Evolutionary conservation across 2,329 filamentous ascomycete species (phyloP), one percentile per base, ranked within the genome.

Genomic region (Aspergillus caelatus): DNA sequence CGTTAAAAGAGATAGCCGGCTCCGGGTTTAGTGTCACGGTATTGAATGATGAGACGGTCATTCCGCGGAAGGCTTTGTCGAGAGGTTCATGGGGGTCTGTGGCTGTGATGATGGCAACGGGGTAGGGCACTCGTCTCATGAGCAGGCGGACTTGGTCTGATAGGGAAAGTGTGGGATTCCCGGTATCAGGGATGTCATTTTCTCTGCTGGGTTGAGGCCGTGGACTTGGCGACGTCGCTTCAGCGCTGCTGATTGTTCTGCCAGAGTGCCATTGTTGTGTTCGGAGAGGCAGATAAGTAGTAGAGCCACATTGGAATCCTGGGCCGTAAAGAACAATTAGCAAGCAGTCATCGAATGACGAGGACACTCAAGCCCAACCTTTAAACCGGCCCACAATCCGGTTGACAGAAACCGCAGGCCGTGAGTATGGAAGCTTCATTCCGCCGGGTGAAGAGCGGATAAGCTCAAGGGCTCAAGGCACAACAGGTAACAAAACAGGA

Each of bases 41-140:
- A 64, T 78, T 87, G 74, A 89, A 84, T 1, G 86, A 89, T 3
- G 87, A 89, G 36, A 89, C 83, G 10, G 86, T 88, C 68, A 87
- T 85, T 48, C 83, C 85, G 41, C 81, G 78, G 65, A 79, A 80
- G 14, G 71, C 70, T 46, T 68, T 63, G 28, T 72, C 63, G 54
- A 67, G 46, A n/a, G 65, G 65, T 21, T 69, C 68, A 34, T 70
- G 69, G 41, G 77, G 75, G 34, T 79, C 74, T 19, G 77, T 80
- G 61, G 79, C 72, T 45, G 86, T 87, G 61, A 88, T 80, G 41
- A 88, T 78, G 52, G 85, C 84, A 57, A 88, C 85, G 1, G 86
- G 83, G 72, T 86, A 83, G 1, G 85, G 83, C 6, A 88, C 81
- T 26, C 78, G 76, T 46, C 86, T 85, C 81, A 86, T 85, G 48